phyloP scores from a whole-genome alignment of 164 flowering plant genomes.

The Saururus chinensis region DNA sequence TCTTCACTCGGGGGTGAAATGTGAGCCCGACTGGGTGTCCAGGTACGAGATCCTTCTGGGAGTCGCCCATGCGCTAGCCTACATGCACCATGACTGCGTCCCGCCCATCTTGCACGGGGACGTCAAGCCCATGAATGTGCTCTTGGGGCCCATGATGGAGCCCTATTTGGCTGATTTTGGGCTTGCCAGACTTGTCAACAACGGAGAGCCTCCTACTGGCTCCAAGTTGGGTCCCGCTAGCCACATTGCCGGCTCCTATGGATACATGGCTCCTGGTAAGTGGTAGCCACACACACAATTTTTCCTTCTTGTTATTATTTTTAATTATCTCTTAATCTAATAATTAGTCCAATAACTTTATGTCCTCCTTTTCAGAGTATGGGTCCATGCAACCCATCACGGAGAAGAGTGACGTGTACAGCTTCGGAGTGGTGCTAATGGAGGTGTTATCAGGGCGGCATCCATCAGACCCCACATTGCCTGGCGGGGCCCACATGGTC shows the following conservation, averaged over 20 bases:
- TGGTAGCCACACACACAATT: neutral
- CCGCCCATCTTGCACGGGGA: constrained; percentile 92
- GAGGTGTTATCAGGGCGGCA: constrained; percentile 93
- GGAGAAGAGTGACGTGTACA: constrained; percentile 91
- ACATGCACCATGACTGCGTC: constrained; percentile 94
- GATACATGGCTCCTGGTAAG: constrained; percentile 98
- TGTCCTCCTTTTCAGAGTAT: constrained; percentile 34
- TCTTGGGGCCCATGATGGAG: constrained; percentile 54
- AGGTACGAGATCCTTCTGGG: constrained; percentile 69
- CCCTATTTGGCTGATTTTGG: constrained; percentile 92
- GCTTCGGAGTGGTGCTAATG: constrained; percentile 76
- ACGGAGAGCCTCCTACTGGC: too few species aligned
- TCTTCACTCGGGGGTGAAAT: constrained; percentile 46
- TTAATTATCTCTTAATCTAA: neutral
- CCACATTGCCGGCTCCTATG: constrained; percentile 84
- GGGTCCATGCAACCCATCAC: constrained; percentile 64
- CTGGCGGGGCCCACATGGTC: constrained; percentile 71
- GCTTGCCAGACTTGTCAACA: constrained; percentile 48
- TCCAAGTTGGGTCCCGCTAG: constrained; percentile 20
- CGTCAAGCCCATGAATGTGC: constrained; percentile 87
- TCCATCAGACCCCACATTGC: constrained; percentile 78
- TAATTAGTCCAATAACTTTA: neutral
- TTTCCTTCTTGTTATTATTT: neutral
- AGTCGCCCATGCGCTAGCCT: constrained; percentile 79
- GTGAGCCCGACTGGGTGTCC: constrained; percentile 73